A percentile compares a stretch with the other conserved stretches of the same genome.
phyloP scores from a whole-genome alignment of 371 early-diverging fungal species.

The Apophysomyces ossiformis region DNA sequence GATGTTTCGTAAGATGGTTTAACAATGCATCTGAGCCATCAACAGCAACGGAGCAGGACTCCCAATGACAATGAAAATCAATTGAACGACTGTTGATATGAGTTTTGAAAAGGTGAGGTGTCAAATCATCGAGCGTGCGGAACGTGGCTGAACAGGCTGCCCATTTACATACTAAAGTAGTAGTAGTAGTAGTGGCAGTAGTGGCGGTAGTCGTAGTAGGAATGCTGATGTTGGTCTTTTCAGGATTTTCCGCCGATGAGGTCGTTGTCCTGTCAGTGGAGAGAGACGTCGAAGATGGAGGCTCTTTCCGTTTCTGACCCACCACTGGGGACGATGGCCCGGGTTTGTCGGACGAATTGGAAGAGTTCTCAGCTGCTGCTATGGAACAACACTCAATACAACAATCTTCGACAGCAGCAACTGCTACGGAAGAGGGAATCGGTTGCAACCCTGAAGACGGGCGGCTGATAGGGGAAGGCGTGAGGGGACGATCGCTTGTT shows the following conservation, averaged over 20 bases:
- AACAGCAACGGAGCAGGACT: conserved; percentile 64
- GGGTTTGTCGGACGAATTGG: background rate
- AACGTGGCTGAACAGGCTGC: conserved; percentile 81
- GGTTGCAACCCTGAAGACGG: background rate
- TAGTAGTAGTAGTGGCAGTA: background rate
- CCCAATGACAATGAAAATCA: conserved; percentile 77
- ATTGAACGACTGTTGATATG: conserved; percentile 68
- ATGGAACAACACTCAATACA: conserved; percentile 13
- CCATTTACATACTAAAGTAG: conserved; percentile 70
- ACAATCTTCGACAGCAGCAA: conserved; percentile 16
- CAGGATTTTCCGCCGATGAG: too few species aligned
- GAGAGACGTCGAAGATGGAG: background rate
- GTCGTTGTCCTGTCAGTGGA: background rate
- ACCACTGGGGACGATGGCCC: background rate
- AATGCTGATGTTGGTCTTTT: background rate
- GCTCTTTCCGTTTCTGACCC: conserved; percentile 4
- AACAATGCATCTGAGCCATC: conserved; percentile 65
- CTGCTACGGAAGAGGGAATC: background rate
- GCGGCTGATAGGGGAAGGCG: background rate
- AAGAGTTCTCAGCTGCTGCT: background rate
- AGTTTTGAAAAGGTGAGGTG: conserved; percentile 79
- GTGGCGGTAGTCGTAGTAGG: conserved; percentile 5
- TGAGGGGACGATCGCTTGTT: background rate
- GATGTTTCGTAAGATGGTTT: conserved; percentile 70
- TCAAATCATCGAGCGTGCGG: conserved; percentile 70